Base-by-base conservation (phyloP, 2,329 filamentous ascomycete species). In the Hypoxylon sp. region DNA sequence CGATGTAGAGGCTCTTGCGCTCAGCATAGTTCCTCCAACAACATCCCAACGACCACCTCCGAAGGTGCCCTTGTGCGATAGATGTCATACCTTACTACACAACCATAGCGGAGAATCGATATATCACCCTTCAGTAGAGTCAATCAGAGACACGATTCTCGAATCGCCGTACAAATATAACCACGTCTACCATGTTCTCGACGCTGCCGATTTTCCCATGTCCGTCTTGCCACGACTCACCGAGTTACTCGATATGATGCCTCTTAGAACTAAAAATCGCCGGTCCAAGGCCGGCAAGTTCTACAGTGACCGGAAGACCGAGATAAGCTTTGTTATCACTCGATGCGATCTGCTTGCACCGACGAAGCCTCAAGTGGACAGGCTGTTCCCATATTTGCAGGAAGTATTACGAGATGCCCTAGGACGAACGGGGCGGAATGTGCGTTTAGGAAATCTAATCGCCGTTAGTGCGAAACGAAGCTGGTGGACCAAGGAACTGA, bases 151-250 rank as follows among this genome's bases (percentile, higher is more conserved):
- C 70, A 97, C 94, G 14, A 92, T 99, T 57, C 87, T 91, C 58
- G 93, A 97, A 79, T 97, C 95, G 0, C 94, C 94, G 0, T 91
- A 97, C 81, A 92, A 92, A 78, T 88, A 92, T 77, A 98, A 99
- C 76, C 93, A 98, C 80, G 91, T 99, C 68, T 99, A 98, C 78
- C 96, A 99, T 80, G 86, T 99, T 26, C 83, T 99, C 22, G 96
- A 99, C 77, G 95, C 96, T 2, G 96, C 94, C 67, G 96, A 99
- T 80, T 98, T 99, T 71, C 96, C 96, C 19, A 92, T 99, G 88
- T 98, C 96, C 1, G 82, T 99, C 13, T 85, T 98, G 3, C 93
- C 94, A 0, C 88, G 90, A 48, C 87, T 99, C 9, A 88, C 92
- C 67, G 83, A 87, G 6, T 83, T 93, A 0, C 84, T 98, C 1